These are phyloP conservation scores for Sclerotinia spermophila DNA, from an alignment of 2,329 filamentous ascomycete genomes.

Conservation along the genomic window DNA sequence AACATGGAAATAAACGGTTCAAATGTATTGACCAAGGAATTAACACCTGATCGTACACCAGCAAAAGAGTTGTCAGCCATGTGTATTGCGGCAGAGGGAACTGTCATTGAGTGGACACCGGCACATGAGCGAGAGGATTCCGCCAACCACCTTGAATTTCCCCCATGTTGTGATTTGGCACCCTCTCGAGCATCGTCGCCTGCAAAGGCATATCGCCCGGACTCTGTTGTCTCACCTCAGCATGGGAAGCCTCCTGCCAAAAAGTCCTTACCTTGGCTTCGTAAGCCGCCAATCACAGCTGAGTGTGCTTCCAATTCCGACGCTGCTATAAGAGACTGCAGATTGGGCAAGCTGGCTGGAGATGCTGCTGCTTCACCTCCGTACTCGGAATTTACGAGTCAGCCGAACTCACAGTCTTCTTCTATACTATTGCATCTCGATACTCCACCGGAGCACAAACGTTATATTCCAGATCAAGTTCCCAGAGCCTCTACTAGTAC, in stretches of 20 bases:
- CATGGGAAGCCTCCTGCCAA: constrained; percentile 16
- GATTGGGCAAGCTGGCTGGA: constrained; percentile 1
- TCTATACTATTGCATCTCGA: constrained; percentile 20
- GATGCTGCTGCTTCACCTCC: constrained; percentile 17
- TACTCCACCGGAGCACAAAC: constrained; percentile 13
- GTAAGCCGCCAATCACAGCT: constrained; percentile 23
- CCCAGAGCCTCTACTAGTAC: background rate
- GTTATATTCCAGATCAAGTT: background rate
- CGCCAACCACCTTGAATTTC: background rate
- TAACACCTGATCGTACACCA: background rate
- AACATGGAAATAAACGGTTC: constrained; percentile 20
- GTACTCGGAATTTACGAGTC: constrained; percentile 12
- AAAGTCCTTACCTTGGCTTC: constrained; percentile 33
- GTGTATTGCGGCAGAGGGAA: constrained; percentile 26
- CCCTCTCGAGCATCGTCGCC: background rate
- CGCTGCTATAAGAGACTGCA: background rate
- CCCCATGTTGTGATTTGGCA: constrained; percentile 9
- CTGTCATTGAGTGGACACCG: constrained; percentile 29
- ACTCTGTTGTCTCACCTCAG: background rate
- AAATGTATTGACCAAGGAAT: constrained; percentile 13
- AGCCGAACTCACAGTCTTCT: constrained; percentile 13
- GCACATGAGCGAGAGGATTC: constrained; percentile 20
- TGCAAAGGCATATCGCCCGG: background rate
- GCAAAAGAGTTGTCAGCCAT: constrained; percentile 18
- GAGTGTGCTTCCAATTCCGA: constrained; percentile 7